A percentile compares a stretch with the other conserved stretches of the same genome.
phyloP scores from a whole-genome alignment of 2,329 filamentous ascomycete species.

The Penicillium sp. region DNA sequence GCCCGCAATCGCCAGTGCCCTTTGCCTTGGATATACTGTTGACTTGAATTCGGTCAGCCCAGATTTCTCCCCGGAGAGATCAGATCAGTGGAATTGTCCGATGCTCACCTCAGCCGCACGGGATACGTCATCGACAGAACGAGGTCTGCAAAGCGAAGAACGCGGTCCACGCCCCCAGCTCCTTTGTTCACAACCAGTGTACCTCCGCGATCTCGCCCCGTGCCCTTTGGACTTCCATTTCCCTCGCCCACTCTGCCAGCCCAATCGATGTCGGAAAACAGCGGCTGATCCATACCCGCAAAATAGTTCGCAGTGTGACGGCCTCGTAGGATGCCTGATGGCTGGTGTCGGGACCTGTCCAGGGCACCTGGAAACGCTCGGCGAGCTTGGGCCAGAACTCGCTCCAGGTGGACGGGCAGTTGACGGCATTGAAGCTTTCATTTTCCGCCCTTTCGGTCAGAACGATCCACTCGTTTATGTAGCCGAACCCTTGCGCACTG shows the following conservation, averaged over 20 bases:
- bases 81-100: no score
- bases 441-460: conserved; percentile 43
- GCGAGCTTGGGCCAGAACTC: conserved; percentile 50
- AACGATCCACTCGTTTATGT: conserved; percentile 52
- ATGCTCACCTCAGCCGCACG: conserved; percentile 32
- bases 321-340: conserved; percentile 20
- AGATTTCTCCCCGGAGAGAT: no score
- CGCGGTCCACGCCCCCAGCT: conserved; percentile 46
- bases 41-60: no score
- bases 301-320: conserved; percentile 23
- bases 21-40: no score
- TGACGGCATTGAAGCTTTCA: conserved; percentile 51
- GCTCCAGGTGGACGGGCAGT: conserved; percentile 49
- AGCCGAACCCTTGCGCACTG: conserved; percentile 49
- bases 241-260: conserved; percentile 48
- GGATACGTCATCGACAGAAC: conserved; percentile 32
- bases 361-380: conserved; percentile 44
- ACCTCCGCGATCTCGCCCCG: conserved; percentile 48
- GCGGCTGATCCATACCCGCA: conserved; percentile 47
- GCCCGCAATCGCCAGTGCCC: no score
- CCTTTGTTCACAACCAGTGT: conserved; percentile 42
- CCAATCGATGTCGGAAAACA: conserved; percentile 42
- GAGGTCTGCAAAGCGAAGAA: conserved; percentile 50
- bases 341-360: conserved; percentile 30
- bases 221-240: conserved; percentile 43